phyloP scores from a whole-genome alignment of 805 yeast genomes.

The Hanseniaspora thailandica region DNA sequence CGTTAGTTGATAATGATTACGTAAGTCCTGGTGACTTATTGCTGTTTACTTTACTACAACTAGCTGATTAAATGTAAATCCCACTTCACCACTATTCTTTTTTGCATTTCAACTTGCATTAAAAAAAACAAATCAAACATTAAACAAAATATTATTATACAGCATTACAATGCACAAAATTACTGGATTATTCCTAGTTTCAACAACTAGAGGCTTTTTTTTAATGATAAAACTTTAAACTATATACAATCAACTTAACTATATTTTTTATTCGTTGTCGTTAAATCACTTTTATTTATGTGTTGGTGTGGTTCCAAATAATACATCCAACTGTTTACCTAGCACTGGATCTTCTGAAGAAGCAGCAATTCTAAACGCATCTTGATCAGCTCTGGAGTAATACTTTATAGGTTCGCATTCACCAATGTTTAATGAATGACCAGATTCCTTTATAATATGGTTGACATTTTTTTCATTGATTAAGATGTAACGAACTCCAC shows the following conservation, averaged over 20 bases:
- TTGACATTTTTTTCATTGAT: conserved; percentile 37
- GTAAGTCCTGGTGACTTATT: conserved; percentile 30
- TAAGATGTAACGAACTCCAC: conserved; percentile 40
- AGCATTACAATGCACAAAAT: not conserved
- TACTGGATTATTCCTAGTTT: conserved; percentile 14
- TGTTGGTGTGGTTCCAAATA: conserved; percentile 24
- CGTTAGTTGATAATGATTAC: conserved; percentile 81
- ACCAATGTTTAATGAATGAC: conserved; percentile 21
- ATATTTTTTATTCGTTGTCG: no score
- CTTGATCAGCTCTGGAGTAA: conserved; percentile 36
- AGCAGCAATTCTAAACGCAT: conserved; percentile 33
- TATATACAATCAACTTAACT: not conserved
- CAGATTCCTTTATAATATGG: conserved; percentile 27
- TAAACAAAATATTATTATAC: not conserved
- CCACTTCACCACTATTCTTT: no score
- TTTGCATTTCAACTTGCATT: conserved; percentile 15
- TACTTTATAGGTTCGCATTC: conserved; percentile 33
- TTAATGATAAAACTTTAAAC: not conserved
- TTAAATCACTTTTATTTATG: not conserved
- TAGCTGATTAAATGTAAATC: conserved; percentile 3
- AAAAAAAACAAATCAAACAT: no score
- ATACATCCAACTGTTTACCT: conserved; percentile 28
- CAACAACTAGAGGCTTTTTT: conserved; percentile 14
- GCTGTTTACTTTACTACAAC: conserved; percentile 10
- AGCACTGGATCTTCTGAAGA: conserved; percentile 33